Percentiles rank a stretch among this genome's conserved stretches.
Evolutionary conservation across 2,329 filamentous ascomycete species (phyloP).

Genomic region (Diaporthe sp.): DNA sequence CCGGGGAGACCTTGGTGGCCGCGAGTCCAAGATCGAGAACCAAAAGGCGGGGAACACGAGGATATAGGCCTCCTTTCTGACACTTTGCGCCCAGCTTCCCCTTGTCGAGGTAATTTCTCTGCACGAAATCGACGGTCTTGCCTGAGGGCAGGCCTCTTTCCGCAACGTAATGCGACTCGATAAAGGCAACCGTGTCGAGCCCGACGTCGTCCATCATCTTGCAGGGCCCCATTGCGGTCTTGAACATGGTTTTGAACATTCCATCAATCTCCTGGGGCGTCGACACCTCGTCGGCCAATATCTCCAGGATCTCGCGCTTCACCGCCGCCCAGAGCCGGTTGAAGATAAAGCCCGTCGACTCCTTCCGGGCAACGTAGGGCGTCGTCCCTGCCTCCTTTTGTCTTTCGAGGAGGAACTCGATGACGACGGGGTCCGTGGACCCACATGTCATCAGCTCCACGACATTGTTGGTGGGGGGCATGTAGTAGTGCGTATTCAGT

Average conservation of each 20-base stretch:
- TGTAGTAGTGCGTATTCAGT: conserved; percentile 54
- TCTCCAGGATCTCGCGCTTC: conserved; percentile 52
- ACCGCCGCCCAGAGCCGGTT: conserved; percentile 54
- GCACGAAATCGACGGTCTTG: conserved; percentile 60
- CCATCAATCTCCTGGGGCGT: conserved; percentile 51
- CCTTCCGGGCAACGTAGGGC: conserved; percentile 48
- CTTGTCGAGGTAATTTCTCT: conserved; percentile 58
- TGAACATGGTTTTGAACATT: conserved; percentile 36
- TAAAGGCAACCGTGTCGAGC: conserved; percentile 50
- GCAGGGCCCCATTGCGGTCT: conserved; percentile 48
- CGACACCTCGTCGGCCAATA: conserved; percentile 51
- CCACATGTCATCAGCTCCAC: conserved; percentile 55
- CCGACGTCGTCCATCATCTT: conserved; percentile 53
- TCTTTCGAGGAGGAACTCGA: conserved; percentile 49
- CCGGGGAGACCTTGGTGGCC: conserved; percentile 35
- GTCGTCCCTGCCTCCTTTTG: conserved; percentile 48
- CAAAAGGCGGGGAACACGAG: conserved; percentile 46
- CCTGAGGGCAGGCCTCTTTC: conserved; percentile 59
- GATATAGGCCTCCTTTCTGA: conserved; percentile 56
- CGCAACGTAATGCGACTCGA: conserved; percentile 49
- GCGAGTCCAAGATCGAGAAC: conserved; percentile 49
- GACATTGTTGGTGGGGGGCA: conserved; percentile 50
- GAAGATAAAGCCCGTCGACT: conserved; percentile 52
- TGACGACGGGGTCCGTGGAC: conserved; percentile 47
- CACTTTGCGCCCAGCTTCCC: conserved; percentile 63